phyloP scores from a whole-genome alignment of 2,329 filamentous ascomycete genomes.

The Iodosphaeria phyllophila region DNA sequence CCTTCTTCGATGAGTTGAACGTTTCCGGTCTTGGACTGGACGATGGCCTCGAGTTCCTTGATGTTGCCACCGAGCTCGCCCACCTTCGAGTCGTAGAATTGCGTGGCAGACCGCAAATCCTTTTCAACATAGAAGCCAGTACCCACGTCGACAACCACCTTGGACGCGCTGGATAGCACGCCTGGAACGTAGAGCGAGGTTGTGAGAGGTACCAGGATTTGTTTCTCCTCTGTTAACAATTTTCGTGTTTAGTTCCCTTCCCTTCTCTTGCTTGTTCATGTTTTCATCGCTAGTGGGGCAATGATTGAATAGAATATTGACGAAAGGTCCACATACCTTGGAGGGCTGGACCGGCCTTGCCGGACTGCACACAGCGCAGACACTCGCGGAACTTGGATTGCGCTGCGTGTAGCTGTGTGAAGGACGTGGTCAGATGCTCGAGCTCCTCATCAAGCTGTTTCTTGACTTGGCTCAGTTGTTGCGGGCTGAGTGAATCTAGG shows the following conservation, averaged over 20 bases:
- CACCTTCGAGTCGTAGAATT: slow-evolving; percentile 38
- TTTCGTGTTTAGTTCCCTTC: not conserved
- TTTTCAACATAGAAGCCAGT: slow-evolving; percentile 62
- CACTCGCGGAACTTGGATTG: slow-evolving; percentile 89
- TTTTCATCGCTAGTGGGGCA: too few species aligned
- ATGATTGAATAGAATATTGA: not conserved
- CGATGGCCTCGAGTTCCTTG: slow-evolving; percentile 36
- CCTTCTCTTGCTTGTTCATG: not conserved
- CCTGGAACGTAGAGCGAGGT: slow-evolving; percentile 90
- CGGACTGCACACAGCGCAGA: slow-evolving; percentile 52
- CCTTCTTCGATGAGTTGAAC: slow-evolving; percentile 79
- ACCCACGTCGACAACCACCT: slow-evolving; percentile 78
- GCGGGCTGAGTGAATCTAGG: slow-evolving; percentile 59
- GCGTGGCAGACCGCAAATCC: slow-evolving; percentile 31
- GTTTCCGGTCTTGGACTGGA: slow-evolving; percentile 62
- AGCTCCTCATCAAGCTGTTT: slow-evolving; percentile 93
- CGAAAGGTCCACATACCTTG: slow-evolving; percentile 8
- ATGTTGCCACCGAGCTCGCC: slow-evolving; percentile 32
- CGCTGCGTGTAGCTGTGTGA: slow-evolving; percentile 73
- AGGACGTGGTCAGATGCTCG: slow-evolving; percentile 80
- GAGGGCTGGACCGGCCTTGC: slow-evolving; percentile 22
- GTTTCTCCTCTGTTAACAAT: slow-evolving; percentile 20
- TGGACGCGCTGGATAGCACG: slow-evolving; percentile 51
- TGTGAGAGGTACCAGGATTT: slow-evolving; percentile 80
- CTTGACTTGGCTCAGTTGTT: slow-evolving; percentile 81